Base-by-base conservation (phyloP, 2,329 filamentous ascomycete species). In the Botrytis sinoallii region DNA sequence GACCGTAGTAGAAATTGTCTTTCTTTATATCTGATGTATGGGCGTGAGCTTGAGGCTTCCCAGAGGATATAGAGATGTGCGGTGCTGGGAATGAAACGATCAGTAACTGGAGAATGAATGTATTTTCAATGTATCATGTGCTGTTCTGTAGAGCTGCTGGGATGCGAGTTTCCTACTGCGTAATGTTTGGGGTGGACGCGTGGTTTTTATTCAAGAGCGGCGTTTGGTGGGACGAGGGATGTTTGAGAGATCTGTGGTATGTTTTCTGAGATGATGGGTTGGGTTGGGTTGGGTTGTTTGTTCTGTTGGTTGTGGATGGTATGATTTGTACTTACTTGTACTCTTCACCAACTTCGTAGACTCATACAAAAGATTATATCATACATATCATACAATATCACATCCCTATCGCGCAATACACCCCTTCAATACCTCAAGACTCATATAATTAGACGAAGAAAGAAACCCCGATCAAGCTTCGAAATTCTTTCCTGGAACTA, bases 61-160 rank as follows among this genome's bases (percentile, higher is more conserved):
- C 16, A 44, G 16, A 7, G 44, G 18, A 5, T 44, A 18, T 1
- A 44, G 42, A 18, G 42, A 44, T 44, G 42, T 44, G 44, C 16
- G 18, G 42, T 2, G 42, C 6, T 44, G 16, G 42, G 42, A 44
- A 44, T 44, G 16, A 0, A 14, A 14, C 40, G 10, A 12, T 4
- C 40, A 42, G 40, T 1, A 4, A 32, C 32, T 32, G 32, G 32
- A 32, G 32, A 32, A 32, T 32, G 32, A 32, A n/a, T 1, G 25
- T 14, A 7, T n/a, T 6, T 52, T 14, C 10, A 7, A 2, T 52
- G 6, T n/a, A 5, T 6, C n/a, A n/a, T 6, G 2, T 25, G 1
- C 12, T n/a, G 25, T 3, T n/a, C 20, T 8, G 48, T 14, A 3
- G 12, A 52, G 12, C 48, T 14, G 10, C 16, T 10, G 3, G 46